Base-by-base conservation (phyloP, 371 early-diverging fungal genomes). In the Chytridium lagenaria region DNA sequence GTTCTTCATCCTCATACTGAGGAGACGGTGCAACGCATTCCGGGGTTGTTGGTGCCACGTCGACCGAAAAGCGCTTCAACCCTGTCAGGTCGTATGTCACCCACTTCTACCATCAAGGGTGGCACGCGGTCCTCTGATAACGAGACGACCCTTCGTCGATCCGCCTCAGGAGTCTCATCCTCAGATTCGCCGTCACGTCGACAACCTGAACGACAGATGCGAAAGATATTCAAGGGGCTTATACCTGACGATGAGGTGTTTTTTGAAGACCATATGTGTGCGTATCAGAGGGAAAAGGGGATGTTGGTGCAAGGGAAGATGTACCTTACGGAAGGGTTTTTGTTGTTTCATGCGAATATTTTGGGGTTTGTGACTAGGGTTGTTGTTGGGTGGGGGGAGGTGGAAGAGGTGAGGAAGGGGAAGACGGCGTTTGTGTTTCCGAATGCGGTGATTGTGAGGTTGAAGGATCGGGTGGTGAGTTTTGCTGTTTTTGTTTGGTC, bases 341-440 rank as follows among this genome's bases (percentile, higher is more conserved):
- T 95, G 7, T 92, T 93, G 81, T 96, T 96, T 77, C 88, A 92
- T 77, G 90, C 94, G 67, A 94, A 93, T 77, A 94, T 95, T 67
- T 93, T 95, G 81, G 95, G 96, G 28, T 95, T 93, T 92, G 88
- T 92, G 38, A 95, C 95, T 28, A 67, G 88, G 89, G 66, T 94
- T 67, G 89, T 92, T 0, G 77, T 90, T 96, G 38, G 87, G 90
- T 37, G 84, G 88, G 0, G 91, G 95, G 63, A n/a, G n/a, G n/a
- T n/a, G n/a, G n/a, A n/a, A n/a, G n/a, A n/a, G n/a, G n/a, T n/a
- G n/a, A n/a, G n/a, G 94, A 95, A 65, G 93, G 93, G 80, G 80
- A 84, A 51, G 7, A 93, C 94, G 0, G 94, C 95, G 34, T 85
- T 92, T 52, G 88, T 95, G 65, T 92, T 77, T n/a, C 77, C 77